Evolutionary conservation across 2,329 filamentous ascomycete genomes (phyloP).

Genomic region (Aspergillus hiratsukae): DNA sequence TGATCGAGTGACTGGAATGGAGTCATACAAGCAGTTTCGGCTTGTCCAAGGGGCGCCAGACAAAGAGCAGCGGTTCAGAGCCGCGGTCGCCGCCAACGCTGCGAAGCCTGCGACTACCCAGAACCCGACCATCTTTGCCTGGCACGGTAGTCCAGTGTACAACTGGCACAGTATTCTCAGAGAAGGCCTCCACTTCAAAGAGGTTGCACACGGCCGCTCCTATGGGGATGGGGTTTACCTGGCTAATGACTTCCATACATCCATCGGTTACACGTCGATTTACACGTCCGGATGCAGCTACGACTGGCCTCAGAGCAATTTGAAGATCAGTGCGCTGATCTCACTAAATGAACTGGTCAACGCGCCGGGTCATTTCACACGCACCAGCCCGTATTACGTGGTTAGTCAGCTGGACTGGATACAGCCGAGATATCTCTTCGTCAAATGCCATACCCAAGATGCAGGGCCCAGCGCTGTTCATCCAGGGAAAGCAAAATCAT

Average conservation of each 20-base stretch:
- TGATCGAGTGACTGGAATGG: conserved; percentile 60
- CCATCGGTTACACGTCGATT: conserved; percentile 49
- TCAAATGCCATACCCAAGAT: conserved; percentile 39
- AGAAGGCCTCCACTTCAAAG: conserved; percentile 70
- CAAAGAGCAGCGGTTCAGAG: conserved; percentile 71
- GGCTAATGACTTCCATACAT: conserved; percentile 56
- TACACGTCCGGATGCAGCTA: too few relatives aligned
- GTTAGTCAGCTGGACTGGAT: conserved; percentile 78
- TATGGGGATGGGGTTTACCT: conserved; percentile 82
- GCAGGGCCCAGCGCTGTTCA: background rate
- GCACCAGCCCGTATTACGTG: conserved; percentile 60
- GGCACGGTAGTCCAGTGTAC: conserved; percentile 70
- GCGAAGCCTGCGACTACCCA: conserved; percentile 35
- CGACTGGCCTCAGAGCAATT: conserved; percentile 55
- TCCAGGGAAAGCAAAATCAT: background rate
- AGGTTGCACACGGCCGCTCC: conserved; percentile 60
- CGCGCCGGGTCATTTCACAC: conserved; percentile 57
- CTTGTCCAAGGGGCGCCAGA: conserved; percentile 86
- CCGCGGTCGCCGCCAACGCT: conserved; percentile 51
- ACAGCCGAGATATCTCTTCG: conserved; percentile 80
- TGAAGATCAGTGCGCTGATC: conserved; percentile 58
- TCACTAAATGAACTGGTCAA: conserved; percentile 87
- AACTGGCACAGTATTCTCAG: conserved; percentile 94
- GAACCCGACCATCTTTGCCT: conserved; percentile 73
- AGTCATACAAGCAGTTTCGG: conserved; percentile 71